Base-by-base conservation (phyloP, 208 protist species). In the Jaenimonas drosophilae region DNA sequence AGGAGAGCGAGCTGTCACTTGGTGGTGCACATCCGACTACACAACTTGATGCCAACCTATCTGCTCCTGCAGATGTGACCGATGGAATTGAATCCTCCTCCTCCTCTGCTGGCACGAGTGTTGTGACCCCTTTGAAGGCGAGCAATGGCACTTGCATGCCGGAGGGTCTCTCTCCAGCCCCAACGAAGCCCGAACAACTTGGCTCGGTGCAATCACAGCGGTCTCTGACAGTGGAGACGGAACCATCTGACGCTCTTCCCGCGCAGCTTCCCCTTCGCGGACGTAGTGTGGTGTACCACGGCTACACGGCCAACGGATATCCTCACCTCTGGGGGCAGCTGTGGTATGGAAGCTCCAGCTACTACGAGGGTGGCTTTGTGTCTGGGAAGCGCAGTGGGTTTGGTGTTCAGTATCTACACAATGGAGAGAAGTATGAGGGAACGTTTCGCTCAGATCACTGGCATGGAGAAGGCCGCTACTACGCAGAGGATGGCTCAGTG, bases 271-370 rank as follows among this genome's bases (percentile, higher is more conserved):
- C 20, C 4, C 12, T 3, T 37, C 20, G 34, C 4, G 27, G 37
- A 2, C 1, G 28, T 9, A 51, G 49, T 56, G 23, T 69, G 33
- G 64, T 79, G 33, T 94, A 91, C 59, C 48, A 65, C 25, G 85
- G 85, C 16, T 90, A 90, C 59, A 83, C 63, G 3, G 70, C 65
- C 2, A 49, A 63, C 34, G 44, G 55, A 14, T 51, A 79, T 25
- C 85, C 86, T 19, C 81, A 91, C 44, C n/a, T 89, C 4, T 87
- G 66, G 41, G 86, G 86, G 2, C 73, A 79, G 44, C 32, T 91
- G 16, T 94, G 86, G 86, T 88, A 66, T 68, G 72, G 77, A 6
- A 53, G 59, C 17, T 4, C 52, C 28, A 55, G 49, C 16, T 58
- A 51, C 42, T 64, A 51, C 49, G 23, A 17, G 31, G 56, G 56